Conservation (phyloP, 371 early-diverging fungal genomes). For the Catenaria anguillulae region DNA sequence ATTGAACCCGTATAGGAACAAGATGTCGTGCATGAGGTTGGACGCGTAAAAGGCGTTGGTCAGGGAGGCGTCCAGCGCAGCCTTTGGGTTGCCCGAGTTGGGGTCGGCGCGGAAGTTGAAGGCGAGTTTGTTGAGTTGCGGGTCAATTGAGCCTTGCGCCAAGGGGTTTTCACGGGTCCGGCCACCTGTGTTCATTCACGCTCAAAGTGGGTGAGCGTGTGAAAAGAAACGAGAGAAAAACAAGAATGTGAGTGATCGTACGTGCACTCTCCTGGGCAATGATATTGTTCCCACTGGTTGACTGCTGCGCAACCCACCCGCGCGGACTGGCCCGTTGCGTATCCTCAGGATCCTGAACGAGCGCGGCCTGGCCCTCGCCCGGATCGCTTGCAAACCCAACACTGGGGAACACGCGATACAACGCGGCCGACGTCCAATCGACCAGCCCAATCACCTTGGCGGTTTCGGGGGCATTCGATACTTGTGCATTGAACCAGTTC, state of each 20-base stretch:
- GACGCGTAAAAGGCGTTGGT: constrained; percentile 17
- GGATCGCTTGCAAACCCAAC: constrained; percentile 51
- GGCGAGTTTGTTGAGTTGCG: background rate
- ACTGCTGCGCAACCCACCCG: constrained; percentile 37
- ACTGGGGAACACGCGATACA: constrained; percentile 3
- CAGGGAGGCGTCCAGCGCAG: constrained; percentile 11
- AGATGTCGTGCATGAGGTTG: constrained; percentile 23
- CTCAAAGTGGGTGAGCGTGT: too few relatives aligned
- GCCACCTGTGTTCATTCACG: background rate
- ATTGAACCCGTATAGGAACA: constrained; percentile 24
- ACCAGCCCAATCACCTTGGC: background rate
- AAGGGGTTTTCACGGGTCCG: too few relatives aligned
- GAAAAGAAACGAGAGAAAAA: too few relatives aligned
- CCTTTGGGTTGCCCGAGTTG: background rate
- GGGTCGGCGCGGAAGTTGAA: background rate
- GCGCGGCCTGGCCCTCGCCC: constrained; percentile 37
- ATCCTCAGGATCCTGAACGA: constrained; percentile 59
- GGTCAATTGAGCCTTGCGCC: background rate
- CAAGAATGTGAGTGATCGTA: too few relatives aligned
- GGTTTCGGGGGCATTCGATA: background rate
- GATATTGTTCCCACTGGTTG: background rate
- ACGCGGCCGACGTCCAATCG: constrained; percentile 1
- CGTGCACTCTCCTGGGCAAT: background rate
- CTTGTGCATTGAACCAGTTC: constrained; percentile 5
- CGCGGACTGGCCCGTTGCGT: constrained; percentile 45